Conservation (phyloP, 1,284 basidiomycete species). For the Volvariella surrecta region DNA sequence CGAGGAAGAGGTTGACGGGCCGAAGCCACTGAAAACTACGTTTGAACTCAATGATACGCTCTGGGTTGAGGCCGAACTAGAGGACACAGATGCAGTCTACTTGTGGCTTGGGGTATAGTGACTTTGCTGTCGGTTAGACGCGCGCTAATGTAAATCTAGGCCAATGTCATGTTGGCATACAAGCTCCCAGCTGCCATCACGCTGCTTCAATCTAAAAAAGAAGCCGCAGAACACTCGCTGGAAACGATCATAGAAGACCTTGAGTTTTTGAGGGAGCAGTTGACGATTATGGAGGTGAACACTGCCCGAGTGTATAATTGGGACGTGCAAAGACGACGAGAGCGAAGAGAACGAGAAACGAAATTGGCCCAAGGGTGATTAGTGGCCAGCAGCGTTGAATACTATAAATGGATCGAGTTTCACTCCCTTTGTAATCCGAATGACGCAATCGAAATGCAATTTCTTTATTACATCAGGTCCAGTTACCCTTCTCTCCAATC, state of each 20-base stretch:
- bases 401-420: too few relatives aligned
- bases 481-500: too few relatives aligned
- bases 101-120: constrained; percentile 75
- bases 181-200: constrained; percentile 75
- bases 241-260: constrained; percentile 78
- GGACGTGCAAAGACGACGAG: constrained; percentile 82
- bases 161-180: constrained; percentile 97
- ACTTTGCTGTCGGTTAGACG: constrained; percentile 22
- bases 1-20: constrained; percentile 33
- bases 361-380: not conserved
- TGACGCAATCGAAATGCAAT: too few relatives aligned
- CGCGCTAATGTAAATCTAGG: constrained; percentile 36
- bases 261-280: constrained; percentile 90
- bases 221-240: constrained; percentile 63
- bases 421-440: too few relatives aligned
- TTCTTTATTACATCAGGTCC: too few relatives aligned
- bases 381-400: too few relatives aligned
- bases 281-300: constrained; percentile 98
- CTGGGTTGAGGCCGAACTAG: constrained; percentile 84
- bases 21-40: constrained; percentile 69
- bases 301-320: constrained; percentile 95
- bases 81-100: constrained; percentile 84
- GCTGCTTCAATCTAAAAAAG: constrained; percentile 76
- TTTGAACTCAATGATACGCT: constrained; percentile 97
- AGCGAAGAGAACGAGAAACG: constrained; percentile 39